These are phyloP conservation scores for Elaeis guineensis DNA, from an alignment of 176 grass and related monocot species.

Conservation along the genomic window DNA sequence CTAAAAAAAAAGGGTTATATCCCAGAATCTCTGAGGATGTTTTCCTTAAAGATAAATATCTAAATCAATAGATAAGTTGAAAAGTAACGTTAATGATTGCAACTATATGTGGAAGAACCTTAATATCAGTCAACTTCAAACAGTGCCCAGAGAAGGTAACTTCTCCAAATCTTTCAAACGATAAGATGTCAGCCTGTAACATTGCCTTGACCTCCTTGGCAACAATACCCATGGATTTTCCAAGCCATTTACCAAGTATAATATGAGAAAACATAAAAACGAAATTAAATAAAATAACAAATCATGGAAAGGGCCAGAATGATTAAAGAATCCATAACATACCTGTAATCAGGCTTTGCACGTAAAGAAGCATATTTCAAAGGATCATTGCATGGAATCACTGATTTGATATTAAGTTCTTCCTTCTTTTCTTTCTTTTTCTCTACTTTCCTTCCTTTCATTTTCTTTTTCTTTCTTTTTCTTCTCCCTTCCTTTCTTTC, in stretches of 20 bases:
- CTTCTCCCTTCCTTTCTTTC: too few species aligned
- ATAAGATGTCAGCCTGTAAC: slow-evolving; percentile 75
- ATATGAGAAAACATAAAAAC: slow-evolving; percentile 30
- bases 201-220: slow-evolving; percentile 85
- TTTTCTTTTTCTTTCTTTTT: too few species aligned
- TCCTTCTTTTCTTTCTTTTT: too few species aligned
- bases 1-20: too few species aligned
- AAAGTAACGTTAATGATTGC: not conserved
- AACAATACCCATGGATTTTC: slow-evolving; percentile 75
- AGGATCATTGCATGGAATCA: slow-evolving; percentile 88
- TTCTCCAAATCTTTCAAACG: slow-evolving; percentile 80
- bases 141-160: slow-evolving; percentile 59
- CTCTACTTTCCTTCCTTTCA: too few species aligned
- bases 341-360: slow-evolving; percentile 97
- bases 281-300: slow-evolving; percentile 4
- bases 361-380: slow-evolving; percentile 75
- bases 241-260: slow-evolving; percentile 83
- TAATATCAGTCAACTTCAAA: slow-evolving; percentile 80
- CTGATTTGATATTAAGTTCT: slow-evolving; percentile 87
- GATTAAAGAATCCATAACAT: slow-evolving; percentile 14
- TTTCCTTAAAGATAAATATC: not conserved
- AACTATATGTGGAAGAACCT: slow-evolving; percentile 43
- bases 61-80: not conserved
- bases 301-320: not conserved
- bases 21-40: not conserved